Conservation (phyloP, 2,329 filamentous ascomycete genomes). For the Fusarium coffeatum region DNA sequence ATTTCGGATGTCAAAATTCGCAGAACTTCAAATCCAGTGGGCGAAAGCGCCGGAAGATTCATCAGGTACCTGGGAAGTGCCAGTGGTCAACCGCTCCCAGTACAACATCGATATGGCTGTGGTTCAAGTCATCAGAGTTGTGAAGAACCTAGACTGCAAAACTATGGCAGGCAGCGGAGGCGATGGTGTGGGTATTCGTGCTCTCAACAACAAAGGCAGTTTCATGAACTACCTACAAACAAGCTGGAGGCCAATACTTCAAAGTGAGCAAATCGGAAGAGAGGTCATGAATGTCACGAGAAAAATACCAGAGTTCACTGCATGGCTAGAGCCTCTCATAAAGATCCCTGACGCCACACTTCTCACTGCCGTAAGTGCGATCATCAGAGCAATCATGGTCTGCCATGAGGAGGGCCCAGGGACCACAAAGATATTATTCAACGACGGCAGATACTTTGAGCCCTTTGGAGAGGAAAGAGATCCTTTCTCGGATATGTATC, state of each 20-base stretch:
- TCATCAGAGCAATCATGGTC: conserved; percentile 6
- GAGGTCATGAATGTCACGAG: neutral
- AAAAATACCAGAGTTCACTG: neutral
- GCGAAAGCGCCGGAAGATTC: neutral
- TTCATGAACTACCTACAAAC: neutral
- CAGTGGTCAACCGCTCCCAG: neutral
- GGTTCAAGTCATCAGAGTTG: neutral
- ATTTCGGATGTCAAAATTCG: neutral
- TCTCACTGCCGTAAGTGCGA: neutral
- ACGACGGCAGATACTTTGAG: neutral
- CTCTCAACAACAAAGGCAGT: neutral
- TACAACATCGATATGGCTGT: neutral
- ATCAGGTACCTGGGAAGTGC: neutral
- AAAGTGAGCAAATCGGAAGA: fast-evolving
- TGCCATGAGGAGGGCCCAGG: neutral
- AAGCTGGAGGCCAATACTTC: fast-evolving
- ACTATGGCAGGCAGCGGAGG: neutral
- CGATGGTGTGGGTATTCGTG: neutral
- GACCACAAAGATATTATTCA: neutral
- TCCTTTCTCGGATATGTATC: neutral
- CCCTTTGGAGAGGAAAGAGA: neutral
- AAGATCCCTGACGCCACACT: neutral
- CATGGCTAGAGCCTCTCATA: conserved; percentile 4
- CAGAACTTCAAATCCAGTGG: conserved; percentile 2
- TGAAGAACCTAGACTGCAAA: neutral